Evolutionary conservation across 2,329 filamentous ascomycete genomes (phyloP), one percentile per base, ranked within the genome.

Genomic region (Penicillium capsulatum): DNA sequence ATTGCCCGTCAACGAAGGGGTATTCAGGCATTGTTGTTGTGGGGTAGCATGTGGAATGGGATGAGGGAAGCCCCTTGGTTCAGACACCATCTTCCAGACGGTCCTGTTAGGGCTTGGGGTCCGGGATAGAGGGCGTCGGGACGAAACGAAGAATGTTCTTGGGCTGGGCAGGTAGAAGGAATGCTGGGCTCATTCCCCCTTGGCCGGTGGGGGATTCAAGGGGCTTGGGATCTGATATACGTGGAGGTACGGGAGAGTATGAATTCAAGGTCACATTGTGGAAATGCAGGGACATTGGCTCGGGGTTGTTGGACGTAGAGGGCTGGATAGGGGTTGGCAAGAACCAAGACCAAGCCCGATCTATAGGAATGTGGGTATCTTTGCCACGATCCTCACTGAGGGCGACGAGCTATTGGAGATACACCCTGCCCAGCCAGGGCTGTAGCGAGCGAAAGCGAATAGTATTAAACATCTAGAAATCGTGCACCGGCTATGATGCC

Each of bases 391-490:
- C n/a, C n/a, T n/a, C n/a, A n/a, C n/a, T n/a, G n/a, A n/a, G n/a
- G n/a, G n/a, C n/a, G n/a, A n/a, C n/a, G n/a, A n/a, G n/a, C n/a
- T n/a, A n/a, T n/a, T n/a, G n/a, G n/a, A n/a, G n/a, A n/a, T n/a
- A n/a, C n/a, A n/a, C n/a, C 22, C 34, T 28, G 36, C 38, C 27
- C 38, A 26, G 35, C 37, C 19, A 22, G 33, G 31, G 30, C 32
- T 27, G 36, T 34, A 34, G 39, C n/a, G 20, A 42, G 10, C 34
- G 16, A 17, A 22, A 20, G 41, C 44, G 22, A 37, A 53, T 45
- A 54, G 31, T 54, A 55, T 55, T 55, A 55, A 54, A 55, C 48
- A 54, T 45, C 36, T 55, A 55, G 28, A 22, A 44, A 36, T 32
- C 40, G 47, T 45, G 48, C 43, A 48, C 46, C 39, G 37, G 32